A percentile compares a stretch with the other conserved stretches of the same genome.
These are phyloP conservation scores for Acmispon strigosus DNA, from an alignment of 306 rosid genomes.

Conservation along the genomic window DNA sequence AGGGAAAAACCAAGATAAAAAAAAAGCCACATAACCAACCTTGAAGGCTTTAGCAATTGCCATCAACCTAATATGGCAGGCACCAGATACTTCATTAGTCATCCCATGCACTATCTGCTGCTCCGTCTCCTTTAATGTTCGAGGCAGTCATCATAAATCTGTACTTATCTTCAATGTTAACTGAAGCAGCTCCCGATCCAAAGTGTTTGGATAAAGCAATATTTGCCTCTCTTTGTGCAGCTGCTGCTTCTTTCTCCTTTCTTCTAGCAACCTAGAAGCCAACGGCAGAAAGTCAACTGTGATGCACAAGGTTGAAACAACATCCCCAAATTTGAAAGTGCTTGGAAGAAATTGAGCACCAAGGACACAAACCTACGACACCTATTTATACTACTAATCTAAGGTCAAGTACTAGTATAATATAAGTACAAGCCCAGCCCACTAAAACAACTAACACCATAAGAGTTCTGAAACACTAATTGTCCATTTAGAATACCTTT, in stretches of 20 bases:
- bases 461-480: background rate
- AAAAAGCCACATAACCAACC: conserved; percentile 20
- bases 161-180: conserved; percentile 73
- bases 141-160: conserved; percentile 63
- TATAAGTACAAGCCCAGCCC: background rate
- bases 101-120: conserved; percentile 91
- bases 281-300: background rate
- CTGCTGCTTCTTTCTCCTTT: conserved; percentile 85
- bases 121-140: conserved; percentile 49
- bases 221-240: conserved; percentile 73
- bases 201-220: conserved; percentile 45
- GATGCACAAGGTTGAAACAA: background rate
- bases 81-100: conserved; percentile 35
- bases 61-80: conserved; percentile 15
- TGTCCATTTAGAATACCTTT: background rate
- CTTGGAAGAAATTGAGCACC: background rate
- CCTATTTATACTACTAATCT: background rate
- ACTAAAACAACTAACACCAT: background rate
- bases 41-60: conserved; percentile 18
- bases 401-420: background rate
- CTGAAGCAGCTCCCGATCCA: conserved; percentile 41
- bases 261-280: conserved; percentile 68
- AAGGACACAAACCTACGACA: background rate
- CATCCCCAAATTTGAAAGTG: background rate
- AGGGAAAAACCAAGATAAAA: background rate